Conservation (phyloP, 2,329 filamentous ascomycete genomes). For the Daldinia sp. region DNA sequence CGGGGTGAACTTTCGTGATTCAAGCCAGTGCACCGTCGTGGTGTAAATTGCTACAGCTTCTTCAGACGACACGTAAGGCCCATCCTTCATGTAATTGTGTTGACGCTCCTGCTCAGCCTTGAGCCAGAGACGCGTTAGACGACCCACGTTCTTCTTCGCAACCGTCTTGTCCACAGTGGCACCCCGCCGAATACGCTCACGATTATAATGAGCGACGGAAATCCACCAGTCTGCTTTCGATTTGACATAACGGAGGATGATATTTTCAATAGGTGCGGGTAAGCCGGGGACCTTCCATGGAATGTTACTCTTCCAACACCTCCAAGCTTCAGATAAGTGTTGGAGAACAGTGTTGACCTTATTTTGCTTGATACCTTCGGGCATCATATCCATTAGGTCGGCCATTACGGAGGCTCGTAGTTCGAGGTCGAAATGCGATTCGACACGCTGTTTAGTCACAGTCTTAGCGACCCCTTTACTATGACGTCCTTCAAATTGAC, state of each 20-base stretch:
- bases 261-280: constrained; percentile 97
- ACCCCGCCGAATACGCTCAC: constrained; percentile 93
- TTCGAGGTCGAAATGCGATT: constrained; percentile 97
- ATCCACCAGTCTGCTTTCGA: constrained; percentile 99
- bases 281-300: constrained; percentile 98
- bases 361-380: constrained; percentile 98
- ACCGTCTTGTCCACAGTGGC: constrained; percentile 99
- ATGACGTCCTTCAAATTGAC: constrained; percentile 97
- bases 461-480: constrained; percentile 99
- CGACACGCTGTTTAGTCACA: constrained; percentile 97
- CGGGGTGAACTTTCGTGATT: constrained; percentile 97
- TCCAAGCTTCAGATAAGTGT: constrained; percentile 97
- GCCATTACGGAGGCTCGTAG: constrained; percentile 98
- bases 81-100: constrained; percentile 99
- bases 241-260: constrained; percentile 98
- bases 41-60: constrained; percentile 99
- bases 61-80: constrained; percentile 96
- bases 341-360: constrained; percentile 98
- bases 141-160: constrained; percentile 97
- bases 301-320: constrained; percentile 99
- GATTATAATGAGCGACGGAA: constrained; percentile 97
- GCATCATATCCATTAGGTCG: constrained; percentile 99
- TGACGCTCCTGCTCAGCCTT: constrained; percentile 98
- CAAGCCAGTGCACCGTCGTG: constrained; percentile 97
- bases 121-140: constrained; percentile 92